phyloP scores from a whole-genome alignment of 441 rosid genomes.

The Arabidopsis hybrid region DNA sequence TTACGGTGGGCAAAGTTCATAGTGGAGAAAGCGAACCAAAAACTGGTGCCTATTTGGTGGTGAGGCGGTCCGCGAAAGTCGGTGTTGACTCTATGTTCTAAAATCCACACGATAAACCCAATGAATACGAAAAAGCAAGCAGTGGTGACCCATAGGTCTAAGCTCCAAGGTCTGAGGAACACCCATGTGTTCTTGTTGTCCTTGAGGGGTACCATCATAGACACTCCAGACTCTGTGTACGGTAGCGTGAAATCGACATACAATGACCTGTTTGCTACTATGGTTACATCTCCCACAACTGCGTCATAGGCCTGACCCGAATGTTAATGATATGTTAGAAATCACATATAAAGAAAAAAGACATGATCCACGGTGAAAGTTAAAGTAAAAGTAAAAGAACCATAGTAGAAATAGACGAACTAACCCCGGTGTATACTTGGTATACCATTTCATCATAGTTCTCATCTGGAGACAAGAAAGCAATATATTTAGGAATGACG shows the following conservation, averaged over 20 bases:
- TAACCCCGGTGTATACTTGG: constrained; percentile 40
- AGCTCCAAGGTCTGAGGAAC: constrained; percentile 55
- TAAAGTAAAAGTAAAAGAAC: neutral
- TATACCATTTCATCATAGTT: constrained; percentile 41
- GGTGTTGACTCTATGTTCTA: constrained; percentile 51
- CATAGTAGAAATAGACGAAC: neutral
- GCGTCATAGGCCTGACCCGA: constrained; percentile 48
- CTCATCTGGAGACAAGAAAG: constrained; percentile 4
- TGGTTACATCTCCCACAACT: constrained; percentile 58
- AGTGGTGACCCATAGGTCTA: constrained; percentile 54
- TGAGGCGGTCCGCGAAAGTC: constrained; percentile 52
- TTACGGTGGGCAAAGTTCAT: constrained; percentile 54
- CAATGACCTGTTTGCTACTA: constrained; percentile 39
- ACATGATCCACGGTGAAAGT: neutral
- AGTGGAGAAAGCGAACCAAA: constrained; percentile 59
- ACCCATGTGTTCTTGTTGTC: constrained; percentile 49
- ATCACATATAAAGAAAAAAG: neutral
- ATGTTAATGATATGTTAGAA: neutral
- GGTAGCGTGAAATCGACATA: constrained; percentile 61
- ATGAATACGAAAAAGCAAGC: constrained; percentile 44
- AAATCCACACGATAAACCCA: constrained; percentile 51
- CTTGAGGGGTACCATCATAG: constrained; percentile 49
- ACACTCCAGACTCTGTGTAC: constrained; percentile 54
- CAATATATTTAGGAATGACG: constrained; percentile 30
- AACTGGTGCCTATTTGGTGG: constrained; percentile 49